Conservation (phyloP, 805 yeast genomes). For the Ogataea naganishii region DNA sequence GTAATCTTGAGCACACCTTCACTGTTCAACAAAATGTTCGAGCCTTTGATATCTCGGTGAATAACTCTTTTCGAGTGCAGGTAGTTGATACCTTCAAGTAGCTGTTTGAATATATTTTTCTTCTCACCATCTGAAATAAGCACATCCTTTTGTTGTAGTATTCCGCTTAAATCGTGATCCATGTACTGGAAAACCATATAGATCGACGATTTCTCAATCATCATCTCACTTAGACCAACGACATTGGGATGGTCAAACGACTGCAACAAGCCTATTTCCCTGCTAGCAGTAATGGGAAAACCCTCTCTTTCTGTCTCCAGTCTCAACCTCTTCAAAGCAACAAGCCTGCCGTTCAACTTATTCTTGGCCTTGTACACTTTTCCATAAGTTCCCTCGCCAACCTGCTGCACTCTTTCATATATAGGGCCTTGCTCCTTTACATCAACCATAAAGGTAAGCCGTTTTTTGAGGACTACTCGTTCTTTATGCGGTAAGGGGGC, state of each 20-base stretch:
- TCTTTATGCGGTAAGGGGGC: too few relatives aligned
- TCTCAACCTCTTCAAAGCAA: constrained; percentile 82
- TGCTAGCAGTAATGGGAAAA: constrained; percentile 88
- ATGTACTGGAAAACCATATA: constrained; percentile 91
- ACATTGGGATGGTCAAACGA: constrained; percentile 75
- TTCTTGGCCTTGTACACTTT: constrained; percentile 87
- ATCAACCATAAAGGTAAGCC: constrained; percentile 14
- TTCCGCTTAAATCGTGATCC: constrained; percentile 88
- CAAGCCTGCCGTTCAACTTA: constrained; percentile 52
- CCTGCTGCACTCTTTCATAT: constrained; percentile 73
- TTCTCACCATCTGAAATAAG: constrained; percentile 52
- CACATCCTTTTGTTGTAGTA: constrained; percentile 69
- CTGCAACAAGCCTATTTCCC: constrained; percentile 84
- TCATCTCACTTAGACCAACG: constrained; percentile 78
- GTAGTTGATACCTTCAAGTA: constrained; percentile 61
- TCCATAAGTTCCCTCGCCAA: constrained; percentile 99
- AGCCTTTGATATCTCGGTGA: constrained; percentile 78
- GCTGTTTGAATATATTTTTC: constrained; percentile 57
- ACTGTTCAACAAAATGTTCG: constrained; percentile 60
- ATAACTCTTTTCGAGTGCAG: constrained; percentile 60
- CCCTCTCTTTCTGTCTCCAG: constrained; percentile 89
- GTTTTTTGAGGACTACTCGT: too few relatives aligned
- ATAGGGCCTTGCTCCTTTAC: constrained; percentile 24
- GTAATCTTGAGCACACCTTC: constrained; percentile 62
- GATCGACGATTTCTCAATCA: constrained; percentile 68